Percentiles rank a stretch among this genome's conserved stretches.
These are phyloP conservation scores for Cutaneotrichosporon curvatum DNA, from an alignment of 1,284 basidiomycete species.

Conservation along the genomic window DNA sequence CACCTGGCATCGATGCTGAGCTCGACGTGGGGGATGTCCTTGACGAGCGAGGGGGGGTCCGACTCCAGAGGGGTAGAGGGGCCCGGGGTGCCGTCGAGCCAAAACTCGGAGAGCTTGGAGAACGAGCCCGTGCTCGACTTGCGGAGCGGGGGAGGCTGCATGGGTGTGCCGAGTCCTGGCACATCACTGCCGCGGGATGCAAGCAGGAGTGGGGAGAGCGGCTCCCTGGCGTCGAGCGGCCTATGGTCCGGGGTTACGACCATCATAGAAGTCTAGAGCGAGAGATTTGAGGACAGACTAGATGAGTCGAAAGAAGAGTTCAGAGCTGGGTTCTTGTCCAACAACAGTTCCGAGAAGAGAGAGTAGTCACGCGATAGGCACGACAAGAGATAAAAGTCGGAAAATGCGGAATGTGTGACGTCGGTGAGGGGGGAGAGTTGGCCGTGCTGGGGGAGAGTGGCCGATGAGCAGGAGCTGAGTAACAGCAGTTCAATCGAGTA, in stretches of 20 bases:
- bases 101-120: conserved; percentile 42
- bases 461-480: too few species aligned
- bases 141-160: conserved; percentile 19
- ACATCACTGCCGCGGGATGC: not conserved
- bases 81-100: conserved; percentile 26
- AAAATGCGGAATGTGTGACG: too few species aligned
- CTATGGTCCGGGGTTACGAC: conserved; percentile 20
- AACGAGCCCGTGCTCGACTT: conserved; percentile 38
- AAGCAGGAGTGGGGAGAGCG: conserved; percentile 20
- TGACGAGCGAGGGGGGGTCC: conserved; percentile 46
- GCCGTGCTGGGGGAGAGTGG: too few species aligned
- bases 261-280: conserved; percentile 11
- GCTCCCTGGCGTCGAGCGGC: conserved; percentile 12
- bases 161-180: conserved; percentile 1
- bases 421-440: too few species aligned
- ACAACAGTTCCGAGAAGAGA: too few species aligned
- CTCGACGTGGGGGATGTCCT: conserved; percentile 60
- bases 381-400: too few species aligned
- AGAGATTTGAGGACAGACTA: too few species aligned
- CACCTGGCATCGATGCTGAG: conserved; percentile 64
- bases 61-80: conserved; percentile 7
- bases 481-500: too few species aligned
- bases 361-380: not conserved
- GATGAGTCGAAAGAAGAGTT: not conserved
- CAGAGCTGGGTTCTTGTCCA: too few species aligned